Evolutionary conservation across 352 stramenopile genomes (phyloP), one percentile per base, ranked within the genome.

Genomic region (Phytopythium vexans): DNA sequence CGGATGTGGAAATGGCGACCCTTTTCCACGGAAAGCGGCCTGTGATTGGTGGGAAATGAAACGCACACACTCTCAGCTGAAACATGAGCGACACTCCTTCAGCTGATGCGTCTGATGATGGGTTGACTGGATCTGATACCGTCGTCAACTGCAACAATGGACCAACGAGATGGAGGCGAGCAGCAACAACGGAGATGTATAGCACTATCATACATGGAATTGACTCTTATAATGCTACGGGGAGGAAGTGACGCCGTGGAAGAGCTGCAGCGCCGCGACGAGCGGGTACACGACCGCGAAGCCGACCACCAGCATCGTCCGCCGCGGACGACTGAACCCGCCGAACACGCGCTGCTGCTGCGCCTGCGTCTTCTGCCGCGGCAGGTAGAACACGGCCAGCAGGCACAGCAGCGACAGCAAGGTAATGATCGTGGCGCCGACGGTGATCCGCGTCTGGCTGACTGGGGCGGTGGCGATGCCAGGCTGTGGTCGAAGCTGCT

Each of bases 281-380:
- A 56, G 49, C 6, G 41, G 35, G 50, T 57, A 68, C 44, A 58
- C 54, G 21, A 61, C n/a, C 3, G 46, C 60, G 31, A 77, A 77
- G 21, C 60, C 58, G 1, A 73, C 6, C 10, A 56, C 39, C 8
- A 80, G 60, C 21, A 60, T 44, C 10, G 58, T 16, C 5, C 68
- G 52, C 3, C 67, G 49, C 21, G 54, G 34, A 9, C 42, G 45
- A 40, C 55, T 80, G 72, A 74, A 80, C n/a, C 69, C 69, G n/a
- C 69, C 72, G 51, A 77, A 74, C 14, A 75, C 51, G 15, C 72
- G 72, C 5, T 70, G 53, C 56, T 79, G 72, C 60, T 82, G 72
- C 4, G 69, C 69, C 41, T 77, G 66, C 0, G 75, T 66, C 52
- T 77, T 79, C 46, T 82, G 69, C 4, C 54, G 57, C 7, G 72